Base-by-base conservation (phyloP, 2,329 filamentous ascomycete genomes). In the Raffaelea ambrosiae region DNA sequence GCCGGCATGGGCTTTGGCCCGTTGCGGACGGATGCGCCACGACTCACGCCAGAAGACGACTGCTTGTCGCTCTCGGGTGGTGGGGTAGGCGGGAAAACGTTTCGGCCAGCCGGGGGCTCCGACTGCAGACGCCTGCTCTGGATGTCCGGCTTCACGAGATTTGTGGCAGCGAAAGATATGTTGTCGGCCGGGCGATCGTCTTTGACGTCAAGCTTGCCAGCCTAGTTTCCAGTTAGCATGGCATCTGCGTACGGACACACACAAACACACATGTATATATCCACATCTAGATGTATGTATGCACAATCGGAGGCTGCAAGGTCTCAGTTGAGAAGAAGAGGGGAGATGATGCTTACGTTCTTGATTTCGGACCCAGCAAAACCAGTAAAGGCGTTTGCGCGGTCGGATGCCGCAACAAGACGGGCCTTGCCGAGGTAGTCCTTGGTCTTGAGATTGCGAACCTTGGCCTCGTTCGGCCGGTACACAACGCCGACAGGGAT, bases 381-480 rank as follows among this genome's bases (percentile, higher is more conserved):
- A 40, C 88, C 88, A 40, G 85, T 91, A 58, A 88, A 93, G 22
- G 82, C 84, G 65, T 90, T 91, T 54, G 77, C 70, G 48, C 84
- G 77, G 59, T 95, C 88, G 1, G 88, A 87, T 22, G 90, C 86
- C 21, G 93, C 93, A 9, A 98, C 87, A 31, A 98, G 73, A 51
- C 88, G 81, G n/a, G 93, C 89, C 66, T 96, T 96, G 52, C 93
- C 93, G 3, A 98, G 81, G 59, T 98, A 98, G 62, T 98, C 90
- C 64, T 97, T 97, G 20, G 89, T 88, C 72, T 96, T 95, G 59
- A 98, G 73, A 61, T 98, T 98, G 68, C 94, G 94, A 56, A 98
- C 93, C 67, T 98, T 98, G 54, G 93, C 90, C 60, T 95, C 90
- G 62, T 96, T 97, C 20, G 93, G 93, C 50, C 93, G 77, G 67